Conservation (phyloP, 768 basidiomycete species). For the Collybia nuda region DNA sequence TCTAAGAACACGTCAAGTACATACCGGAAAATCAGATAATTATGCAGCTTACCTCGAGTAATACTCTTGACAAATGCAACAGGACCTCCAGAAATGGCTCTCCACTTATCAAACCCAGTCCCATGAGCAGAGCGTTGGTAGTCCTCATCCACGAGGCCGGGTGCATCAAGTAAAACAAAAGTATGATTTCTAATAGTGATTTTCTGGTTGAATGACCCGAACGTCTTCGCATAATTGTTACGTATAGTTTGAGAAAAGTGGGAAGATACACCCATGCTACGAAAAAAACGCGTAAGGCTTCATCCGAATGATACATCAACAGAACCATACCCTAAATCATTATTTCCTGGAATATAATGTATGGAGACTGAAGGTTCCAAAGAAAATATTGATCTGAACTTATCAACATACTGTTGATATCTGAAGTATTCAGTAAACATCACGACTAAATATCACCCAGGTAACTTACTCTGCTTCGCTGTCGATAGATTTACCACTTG, state of each 20-base stretch:
- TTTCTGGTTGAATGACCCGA: slow-evolving; percentile 68
- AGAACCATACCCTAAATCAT: slow-evolving; percentile 62
- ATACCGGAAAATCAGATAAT: neutral
- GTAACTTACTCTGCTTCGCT: slow-evolving; percentile 40
- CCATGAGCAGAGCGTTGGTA: slow-evolving; percentile 58
- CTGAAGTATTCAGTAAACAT: slow-evolving; percentile 31
- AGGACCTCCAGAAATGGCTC: slow-evolving; percentile 49
- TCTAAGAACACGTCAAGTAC: slow-evolving; percentile 18
- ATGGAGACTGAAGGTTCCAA: slow-evolving; percentile 35
- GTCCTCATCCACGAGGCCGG: slow-evolving; percentile 82
- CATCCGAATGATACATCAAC: neutral
- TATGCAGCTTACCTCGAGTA: slow-evolving; percentile 32
- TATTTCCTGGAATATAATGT: slow-evolving; percentile 78
- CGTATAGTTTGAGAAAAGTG: slow-evolving; percentile 55
- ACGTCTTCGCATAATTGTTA: slow-evolving; percentile 54
- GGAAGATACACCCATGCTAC: slow-evolving; percentile 55
- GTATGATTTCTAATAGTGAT: slow-evolving; percentile 68
- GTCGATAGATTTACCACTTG: slow-evolving; percentile 55
- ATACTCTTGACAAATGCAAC: slow-evolving; percentile 59
- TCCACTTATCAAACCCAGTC: slow-evolving; percentile 55
- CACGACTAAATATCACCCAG: neutral
- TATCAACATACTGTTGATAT: slow-evolving; percentile 55
- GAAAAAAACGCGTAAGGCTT: neutral
- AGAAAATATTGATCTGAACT: slow-evolving; percentile 65
- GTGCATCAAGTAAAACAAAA: slow-evolving; percentile 71